Base-by-base conservation (phyloP, 805 yeast species). In the Schizosaccharomyces lindneri region DNA sequence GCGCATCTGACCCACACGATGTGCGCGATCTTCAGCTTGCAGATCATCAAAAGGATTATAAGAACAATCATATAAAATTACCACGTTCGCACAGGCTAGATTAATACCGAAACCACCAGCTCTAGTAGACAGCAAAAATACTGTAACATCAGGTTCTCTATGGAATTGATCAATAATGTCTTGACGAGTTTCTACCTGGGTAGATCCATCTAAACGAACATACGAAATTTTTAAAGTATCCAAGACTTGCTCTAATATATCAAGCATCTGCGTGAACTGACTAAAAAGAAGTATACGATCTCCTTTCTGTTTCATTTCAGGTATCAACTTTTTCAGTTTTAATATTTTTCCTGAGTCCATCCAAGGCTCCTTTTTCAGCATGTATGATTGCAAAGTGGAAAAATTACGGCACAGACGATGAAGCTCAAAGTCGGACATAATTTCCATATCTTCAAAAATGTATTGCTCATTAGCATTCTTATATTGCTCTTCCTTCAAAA, bases 61-160 rank as follows among this genome's bases (percentile, higher is more conserved):
- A 60, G 95, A 84, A 70, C 88, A 90, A 70, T 93, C 99, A 69
- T 83, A 89, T 41, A 93, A 85, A 61, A 93, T 78, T 1, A 93
- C 98, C 64, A 83, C 81, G 69, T 87, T 90, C 9, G 99, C 97
- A 68, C 95, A 93, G 1, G 95, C 93, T 67, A 93, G 77, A 68
- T 93, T 93, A 73, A 93, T 93, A 63, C 99, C 99, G 72, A 93
- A 93, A 0, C 99, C 99, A 70, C 99, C 99, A 0, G 98, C 97
- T 70, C 87, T 87, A 3, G 99, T 93, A 9, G 96, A 87, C 55
- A 93, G 74, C 59, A 93, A 75, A 68, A 93, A 90, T 3, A 93
- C 84, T 0, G 95, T 90, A 65, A 93, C 86, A 5, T 81, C 76
- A 0, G 79, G 78, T 64, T 88, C 95, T 43, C 85, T 88, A 68